Base-by-base conservation (phyloP, 208 protist species). In the Leptomonas seymouri region DNA sequence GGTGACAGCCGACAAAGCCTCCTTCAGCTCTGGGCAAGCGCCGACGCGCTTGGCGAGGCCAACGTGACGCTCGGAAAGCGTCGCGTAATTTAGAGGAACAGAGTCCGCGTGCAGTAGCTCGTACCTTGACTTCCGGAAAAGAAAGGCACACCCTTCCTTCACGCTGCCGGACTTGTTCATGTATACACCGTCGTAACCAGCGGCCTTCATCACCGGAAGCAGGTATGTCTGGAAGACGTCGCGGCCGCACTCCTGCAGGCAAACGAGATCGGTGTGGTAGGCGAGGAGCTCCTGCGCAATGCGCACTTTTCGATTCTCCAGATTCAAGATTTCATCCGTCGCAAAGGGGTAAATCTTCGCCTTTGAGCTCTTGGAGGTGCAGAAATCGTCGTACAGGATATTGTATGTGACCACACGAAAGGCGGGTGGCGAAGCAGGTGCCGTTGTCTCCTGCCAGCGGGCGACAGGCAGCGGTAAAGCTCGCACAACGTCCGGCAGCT, bases 341-440 rank as follows among this genome's bases (percentile, higher is more conserved):
- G 86, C 87, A 73, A 96, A 96, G 21, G 91, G 89, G 69, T 97
- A 97, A 56, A 97, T 94, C 51, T 81, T 71, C 57, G 65, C 71
- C 50, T 84, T 82, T 36, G 82, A 86, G 54, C 65, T 60, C 50
- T 76, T 82, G 9, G 80, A 86, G 12, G 76, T 91, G 61, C 88
- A 95, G 58, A 95, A 95, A 53, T 87, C 84, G 59, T 97, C 93
- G 73, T 95, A 85, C 9, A 97, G 84, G 9, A 97, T 86, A 77
- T 97, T 97, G 81, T 97, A 97, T 21, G 89, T 86, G n/a, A 93
- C 80, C 0, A 96, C 87, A 39, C 91, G 87, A 46, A 97, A 90
- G 21, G 50, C 68, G 8, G 86, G 77, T n/a, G 78, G 60, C 11
- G 67, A 21, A 21, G 81, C 23, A 11, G 25, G 27, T n/a, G 63